Evolutionary conservation across 495 filamentous ascomycete species (phyloP).

Genomic region (Astrothelium macrocarpum): DNA sequence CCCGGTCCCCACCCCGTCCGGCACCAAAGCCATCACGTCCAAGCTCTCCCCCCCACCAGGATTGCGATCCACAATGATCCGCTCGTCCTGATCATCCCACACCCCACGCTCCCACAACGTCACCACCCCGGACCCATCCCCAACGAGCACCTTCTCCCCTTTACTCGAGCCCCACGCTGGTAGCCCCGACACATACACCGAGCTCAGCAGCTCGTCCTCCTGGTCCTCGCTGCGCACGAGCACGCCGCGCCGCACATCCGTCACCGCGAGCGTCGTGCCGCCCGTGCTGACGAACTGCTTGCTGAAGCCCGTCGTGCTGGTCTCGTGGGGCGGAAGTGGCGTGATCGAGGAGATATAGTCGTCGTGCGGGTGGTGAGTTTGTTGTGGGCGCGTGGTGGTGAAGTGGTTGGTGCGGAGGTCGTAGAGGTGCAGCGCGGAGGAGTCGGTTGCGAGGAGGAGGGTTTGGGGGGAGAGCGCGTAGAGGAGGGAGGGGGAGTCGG

Average conservation of each 20-base stretch:
- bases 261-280: slow-evolving; percentile 78
- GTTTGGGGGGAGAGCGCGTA: slow-evolving; percentile 78
- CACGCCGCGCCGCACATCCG: slow-evolving; percentile 74
- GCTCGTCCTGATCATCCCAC: slow-evolving; percentile 91
- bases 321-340: slow-evolving; percentile 64
- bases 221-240: slow-evolving; percentile 83
- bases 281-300: slow-evolving; percentile 93
- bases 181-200: slow-evolving; percentile 59
- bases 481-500: slow-evolving; percentile 65
- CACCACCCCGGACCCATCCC: slow-evolving; percentile 66
- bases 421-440: slow-evolving; percentile 77
- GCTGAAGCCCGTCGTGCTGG: slow-evolving; percentile 71
- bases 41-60: slow-evolving; percentile 55
- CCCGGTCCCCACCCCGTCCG: slow-evolving; percentile 49
- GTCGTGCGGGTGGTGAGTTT: slow-evolving; percentile 75
- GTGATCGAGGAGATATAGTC: slow-evolving; percentile 90
- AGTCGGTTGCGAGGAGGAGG: slow-evolving; percentile 83
- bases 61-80: slow-evolving; percentile 57
- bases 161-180: slow-evolving; percentile 49
- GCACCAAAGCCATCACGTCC: slow-evolving; percentile 58
- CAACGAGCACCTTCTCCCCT: slow-evolving; percentile 69
- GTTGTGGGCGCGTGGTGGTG: slow-evolving; percentile 48
- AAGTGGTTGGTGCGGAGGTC: slow-evolving; percentile 57
- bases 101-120: slow-evolving; percentile 88
- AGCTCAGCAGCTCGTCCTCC: slow-evolving; percentile 81